Evolutionary conservation across 768 basidiomycete genomes (phyloP), one percentile per base, ranked within the genome.

Genomic region (Lyophyllum atratum): DNA sequence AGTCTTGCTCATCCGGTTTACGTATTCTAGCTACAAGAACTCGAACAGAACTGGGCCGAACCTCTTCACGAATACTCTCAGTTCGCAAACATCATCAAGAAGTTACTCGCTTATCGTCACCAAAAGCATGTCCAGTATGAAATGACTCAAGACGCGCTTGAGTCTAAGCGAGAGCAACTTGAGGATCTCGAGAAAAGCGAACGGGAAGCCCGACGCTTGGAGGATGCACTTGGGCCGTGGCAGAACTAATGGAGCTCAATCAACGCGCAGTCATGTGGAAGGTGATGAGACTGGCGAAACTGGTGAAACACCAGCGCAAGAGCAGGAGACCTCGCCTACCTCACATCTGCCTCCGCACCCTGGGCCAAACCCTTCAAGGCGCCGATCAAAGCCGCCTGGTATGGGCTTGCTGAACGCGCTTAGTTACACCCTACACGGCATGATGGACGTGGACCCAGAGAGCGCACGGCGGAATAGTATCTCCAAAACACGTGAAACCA

Each of bases 361-460:
- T n/a, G 90, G 89, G 6, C 86, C 88, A 15, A 90, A 81, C 64
- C 88, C 89, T 52, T 74, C 81, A 31, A 73, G 77, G 55, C 72
- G 81, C 56, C 79, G 80, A 68, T 73, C 81, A 52, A 81, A 83
- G 55, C 75, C 86, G 12, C 89, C 90, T 52, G 91, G 90, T 7
- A 92, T 92, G 81, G 95, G 93, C 19, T 74, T 99, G 22, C 66
- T 99, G 33, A 93, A 87, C 63, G 97, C 97, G 15, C 76, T 99
- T 42, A 94, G 90, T 67, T 95, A 97, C 73, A 95, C 95, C 22
- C 71, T 99, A 54, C 94, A 95, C 63, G 95, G 96, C 4, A 95
- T 98, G 87, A 98, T 99, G 89, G 97, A 99, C 64, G 92, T 92
- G 17, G 97, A 99, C 73, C 97, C 97, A 2, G 97, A 98, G 76